Evolutionary conservation across 2,329 filamentous ascomycete species (phyloP).

Genomic region (Ascochyta viciae-villosae): DNA sequence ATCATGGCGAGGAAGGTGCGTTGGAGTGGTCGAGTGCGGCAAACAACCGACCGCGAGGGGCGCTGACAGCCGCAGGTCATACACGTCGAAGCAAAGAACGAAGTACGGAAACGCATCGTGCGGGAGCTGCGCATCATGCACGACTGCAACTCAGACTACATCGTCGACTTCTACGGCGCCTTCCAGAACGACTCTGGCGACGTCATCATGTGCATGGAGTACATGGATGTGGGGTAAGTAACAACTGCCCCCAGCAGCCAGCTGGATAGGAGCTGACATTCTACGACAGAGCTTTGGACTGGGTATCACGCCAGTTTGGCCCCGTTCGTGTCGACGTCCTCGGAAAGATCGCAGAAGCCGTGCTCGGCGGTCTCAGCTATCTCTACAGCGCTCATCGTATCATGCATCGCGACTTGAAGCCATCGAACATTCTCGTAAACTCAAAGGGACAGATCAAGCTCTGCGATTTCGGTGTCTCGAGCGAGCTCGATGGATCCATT

Average conservation of each 20-base stretch:
- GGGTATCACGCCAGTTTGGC: constrained; percentile 92
- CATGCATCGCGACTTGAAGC: constrained; percentile 99
- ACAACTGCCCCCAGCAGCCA: constrained; percentile 2
- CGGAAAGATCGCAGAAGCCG: constrained; percentile 96
- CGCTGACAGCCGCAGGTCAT: constrained; percentile 73
- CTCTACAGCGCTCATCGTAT: constrained; percentile 95
- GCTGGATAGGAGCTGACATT: constrained; percentile 21
- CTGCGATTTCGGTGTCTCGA: constrained; percentile 98
- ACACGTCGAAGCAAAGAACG: constrained; percentile 96
- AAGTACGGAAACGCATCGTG: constrained; percentile 95
- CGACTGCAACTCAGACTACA: constrained; percentile 94
- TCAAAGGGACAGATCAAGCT: constrained; percentile 94
- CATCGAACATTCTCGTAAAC: constrained; percentile 96
- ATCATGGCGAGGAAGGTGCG: constrained; percentile 96
- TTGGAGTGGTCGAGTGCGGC: constrained; percentile 10
- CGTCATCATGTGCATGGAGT: constrained; percentile 99
- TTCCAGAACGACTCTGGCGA: constrained; percentile 97
- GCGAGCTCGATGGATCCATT: constrained; percentile 96
- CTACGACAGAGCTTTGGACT: constrained; percentile 77
- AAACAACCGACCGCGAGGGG: neutral
- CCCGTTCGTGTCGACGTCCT: constrained; percentile 95
- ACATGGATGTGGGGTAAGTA: constrained; percentile 96
- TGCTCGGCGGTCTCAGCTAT: constrained; percentile 90
- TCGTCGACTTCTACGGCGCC: constrained; percentile 96
- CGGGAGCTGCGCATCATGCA: constrained; percentile 98